Percentiles rank a stretch among this genome's conserved stretches.
Conservation (phyloP, 306 rosid species). For the Acmispon strigosus region DNA sequence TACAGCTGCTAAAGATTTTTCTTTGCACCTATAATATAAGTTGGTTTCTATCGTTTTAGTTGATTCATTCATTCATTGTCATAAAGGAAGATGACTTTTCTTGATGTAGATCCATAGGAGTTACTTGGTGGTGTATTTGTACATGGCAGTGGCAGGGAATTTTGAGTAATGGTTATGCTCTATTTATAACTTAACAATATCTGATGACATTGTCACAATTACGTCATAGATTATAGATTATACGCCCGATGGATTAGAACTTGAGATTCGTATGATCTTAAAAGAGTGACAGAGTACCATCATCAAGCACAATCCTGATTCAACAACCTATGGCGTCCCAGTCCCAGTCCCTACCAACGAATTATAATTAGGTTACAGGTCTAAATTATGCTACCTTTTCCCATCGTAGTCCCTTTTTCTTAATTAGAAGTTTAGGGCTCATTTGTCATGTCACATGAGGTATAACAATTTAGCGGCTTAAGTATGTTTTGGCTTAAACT, state of each 20-base stretch:
- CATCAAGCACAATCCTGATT: not conserved
- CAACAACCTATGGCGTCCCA: not conserved
- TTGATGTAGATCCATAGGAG: not conserved
- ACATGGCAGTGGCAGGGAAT: not conserved
- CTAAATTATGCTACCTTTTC: too few species aligned
- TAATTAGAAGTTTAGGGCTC: too few species aligned
- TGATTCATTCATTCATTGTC: constrained; percentile 12
- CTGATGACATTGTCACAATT: not conserved
- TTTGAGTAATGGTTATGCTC: not conserved
- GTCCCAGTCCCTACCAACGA: too few species aligned
- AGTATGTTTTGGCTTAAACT: too few species aligned
- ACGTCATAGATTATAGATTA: not conserved
- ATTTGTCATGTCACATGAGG: too few species aligned
- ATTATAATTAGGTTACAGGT: too few species aligned
- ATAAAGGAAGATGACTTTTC: not conserved
- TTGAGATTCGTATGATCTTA: not conserved
- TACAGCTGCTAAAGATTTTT: constrained; percentile 10
- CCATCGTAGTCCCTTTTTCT: too few species aligned
- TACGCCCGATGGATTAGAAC: not conserved
- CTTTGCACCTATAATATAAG: not conserved
- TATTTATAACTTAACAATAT: not conserved
- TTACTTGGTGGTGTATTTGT: constrained; percentile 1
- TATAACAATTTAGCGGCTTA: too few species aligned
- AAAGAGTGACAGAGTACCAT: not conserved
- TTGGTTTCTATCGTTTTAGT: not conserved